Conservation (phyloP, 75 land plant species). For the Chamaecyparis obtusa region DNA sequence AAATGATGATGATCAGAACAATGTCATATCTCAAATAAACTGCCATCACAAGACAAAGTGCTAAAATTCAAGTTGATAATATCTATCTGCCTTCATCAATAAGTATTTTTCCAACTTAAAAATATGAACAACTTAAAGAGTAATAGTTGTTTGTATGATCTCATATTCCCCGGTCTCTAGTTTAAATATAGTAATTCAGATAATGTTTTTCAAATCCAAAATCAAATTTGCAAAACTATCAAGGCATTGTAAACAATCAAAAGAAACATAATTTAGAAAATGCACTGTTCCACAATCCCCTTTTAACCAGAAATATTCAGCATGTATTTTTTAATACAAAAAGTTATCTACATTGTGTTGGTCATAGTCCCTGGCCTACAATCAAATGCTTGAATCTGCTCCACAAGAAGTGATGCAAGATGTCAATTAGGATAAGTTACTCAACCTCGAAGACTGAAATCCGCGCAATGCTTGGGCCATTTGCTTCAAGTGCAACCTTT, state of each 20-base stretch:
- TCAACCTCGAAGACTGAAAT: slow-evolving; percentile 90
- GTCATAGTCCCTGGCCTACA: not conserved
- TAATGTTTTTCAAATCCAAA: not conserved
- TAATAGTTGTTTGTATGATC: not conserved
- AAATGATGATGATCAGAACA: not conserved
- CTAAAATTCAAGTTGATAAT: not conserved
- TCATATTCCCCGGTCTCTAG: not conserved
- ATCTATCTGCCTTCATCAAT: not conserved
- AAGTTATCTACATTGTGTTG: not conserved
- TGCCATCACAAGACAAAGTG: not conserved
- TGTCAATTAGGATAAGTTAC: not conserved
- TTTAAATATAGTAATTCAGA: not conserved
- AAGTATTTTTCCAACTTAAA: not conserved
- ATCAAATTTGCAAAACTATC: not conserved
- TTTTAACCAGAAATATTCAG: not conserved
- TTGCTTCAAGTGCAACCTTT: slow-evolving; percentile 75
- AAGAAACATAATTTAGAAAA: not conserved
- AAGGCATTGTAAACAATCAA: not conserved
- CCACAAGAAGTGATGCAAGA: not conserved
- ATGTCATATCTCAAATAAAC: not conserved
- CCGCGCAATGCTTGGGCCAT: slow-evolving; percentile 82
- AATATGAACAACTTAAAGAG: not conserved
- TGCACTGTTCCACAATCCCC: not conserved
- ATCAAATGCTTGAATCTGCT: not conserved
- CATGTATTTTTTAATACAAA: not conserved